Base-by-base conservation (phyloP, 768 basidiomycete species). In the Calocybe indica region DNA sequence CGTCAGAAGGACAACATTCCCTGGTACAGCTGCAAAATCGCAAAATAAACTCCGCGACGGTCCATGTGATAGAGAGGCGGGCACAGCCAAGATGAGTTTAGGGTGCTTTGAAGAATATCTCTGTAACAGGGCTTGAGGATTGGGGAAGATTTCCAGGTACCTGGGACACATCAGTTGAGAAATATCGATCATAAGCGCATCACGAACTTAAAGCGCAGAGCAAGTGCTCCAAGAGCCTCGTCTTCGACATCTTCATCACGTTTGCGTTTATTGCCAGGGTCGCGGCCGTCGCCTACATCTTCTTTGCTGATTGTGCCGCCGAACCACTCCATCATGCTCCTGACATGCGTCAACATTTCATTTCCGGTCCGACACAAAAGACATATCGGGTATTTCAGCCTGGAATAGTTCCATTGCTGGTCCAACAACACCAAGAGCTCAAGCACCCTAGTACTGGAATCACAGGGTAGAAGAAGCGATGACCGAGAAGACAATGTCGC, bases 251-350 rank as follows among this genome's bases (percentile, higher is more conserved):
- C 84, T 5, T 86, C 83, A 44, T 84, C 83, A 5, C 74, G 70
- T 43, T 75, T 67, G 13, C 73, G 74, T 40, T 74, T 73, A 31
- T 76, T 72, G 28, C 73, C 74, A 6, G 78, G 81, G 30, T 88
- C 86, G 4, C 22, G 22, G 22, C 22, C 22, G 61, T 88, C 90
- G 2, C 90, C 86, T 1, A 90, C 87, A 52, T 95, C 92, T 57
- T 93, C 91, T 59, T 92, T 92, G 56, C 85, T 90, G 45, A 96
- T 83, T 10, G 90, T 92, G 1, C 96, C 95, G 7, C 96, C 96
- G 52, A 99, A 81, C 92, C 94, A 98, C 62, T 98, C 96, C 80
- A 96, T 95, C 88, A 98, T 87, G 72, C 90, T 94, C 49, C 93
- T 72, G 28, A 96, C 90, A 59, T 93, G 92, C 1, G 88, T 86